Percentiles rank a stretch among this genome's conserved stretches.
These are phyloP conservation scores for Colletotrichum godetiae DNA, from an alignment of 2,329 filamentous ascomycete genomes.

Conservation along the genomic window DNA sequence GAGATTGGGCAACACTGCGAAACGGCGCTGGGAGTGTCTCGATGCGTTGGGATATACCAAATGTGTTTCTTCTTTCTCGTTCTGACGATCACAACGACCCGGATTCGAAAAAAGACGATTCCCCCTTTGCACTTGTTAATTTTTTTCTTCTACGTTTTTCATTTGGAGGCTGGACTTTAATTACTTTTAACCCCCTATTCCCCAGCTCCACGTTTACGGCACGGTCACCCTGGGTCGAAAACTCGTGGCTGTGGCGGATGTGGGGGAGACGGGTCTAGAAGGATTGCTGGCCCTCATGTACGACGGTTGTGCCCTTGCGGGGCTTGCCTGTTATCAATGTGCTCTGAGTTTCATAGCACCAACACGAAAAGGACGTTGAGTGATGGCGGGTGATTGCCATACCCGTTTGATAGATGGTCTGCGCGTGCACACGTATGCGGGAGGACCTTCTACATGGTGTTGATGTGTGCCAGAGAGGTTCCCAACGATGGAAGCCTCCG, in stretches of 20 bases:
- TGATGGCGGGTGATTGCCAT: conserved; percentile 21
- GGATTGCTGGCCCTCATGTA: not conserved
- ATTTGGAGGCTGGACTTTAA: conserved; percentile 24
- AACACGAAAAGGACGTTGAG: conserved; percentile 35
- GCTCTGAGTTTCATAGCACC: conserved; percentile 30
- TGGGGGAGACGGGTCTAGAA: not conserved
- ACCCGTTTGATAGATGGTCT: conserved; percentile 17
- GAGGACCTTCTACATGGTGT: not conserved
- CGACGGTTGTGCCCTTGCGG: not conserved
- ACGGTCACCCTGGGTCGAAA: conserved; percentile 1
- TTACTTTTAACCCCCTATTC: not conserved
- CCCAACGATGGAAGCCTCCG: not conserved
- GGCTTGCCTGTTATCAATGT: conserved; percentile 12
- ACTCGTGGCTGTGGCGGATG: conserved; percentile 13
- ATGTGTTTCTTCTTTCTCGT: conserved; percentile 34
- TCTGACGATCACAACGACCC: conserved; percentile 31
- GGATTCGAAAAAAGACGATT: conserved; percentile 37
- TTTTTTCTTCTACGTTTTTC: conserved; percentile 32
- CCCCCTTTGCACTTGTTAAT: conserved; percentile 37
- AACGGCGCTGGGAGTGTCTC: conserved; percentile 35
- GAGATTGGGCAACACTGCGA: conserved; percentile 34
- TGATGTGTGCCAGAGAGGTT: not conserved
- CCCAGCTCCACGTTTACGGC: not conserved
- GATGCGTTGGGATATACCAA: conserved; percentile 38
- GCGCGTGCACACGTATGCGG: conserved; percentile 2